phyloP scores from a whole-genome alignment of 202 grass and related monocot genomes.

The Bolboschoenoplectus hybrid region DNA sequence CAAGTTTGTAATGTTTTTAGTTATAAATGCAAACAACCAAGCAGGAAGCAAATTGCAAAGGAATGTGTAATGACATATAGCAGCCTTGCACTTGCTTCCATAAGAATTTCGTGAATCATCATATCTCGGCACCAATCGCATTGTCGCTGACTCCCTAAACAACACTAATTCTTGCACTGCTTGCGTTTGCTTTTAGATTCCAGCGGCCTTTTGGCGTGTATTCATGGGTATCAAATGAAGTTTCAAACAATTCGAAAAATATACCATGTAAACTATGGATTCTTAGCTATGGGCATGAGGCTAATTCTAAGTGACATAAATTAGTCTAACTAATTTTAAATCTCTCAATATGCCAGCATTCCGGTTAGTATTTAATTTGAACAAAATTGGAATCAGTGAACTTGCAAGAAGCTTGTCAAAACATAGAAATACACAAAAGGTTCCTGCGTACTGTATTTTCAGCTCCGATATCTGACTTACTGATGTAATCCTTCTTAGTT shows the following conservation, averaged over 20 bases:
- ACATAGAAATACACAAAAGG: background rate
- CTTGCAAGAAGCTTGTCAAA: background rate
- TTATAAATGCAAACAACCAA: background rate
- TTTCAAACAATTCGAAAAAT: conserved; percentile 3
- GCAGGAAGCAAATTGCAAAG: background rate
- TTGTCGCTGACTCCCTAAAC: background rate
- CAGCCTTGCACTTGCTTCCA: background rate
- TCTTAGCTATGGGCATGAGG: background rate
- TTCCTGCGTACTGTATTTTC: background rate
- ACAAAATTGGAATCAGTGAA: background rate
- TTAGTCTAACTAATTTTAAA: background rate
- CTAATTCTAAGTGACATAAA: background rate
- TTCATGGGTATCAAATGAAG: background rate
- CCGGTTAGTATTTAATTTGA: background rate
- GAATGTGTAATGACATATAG: background rate
- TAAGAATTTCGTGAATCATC: background rate
- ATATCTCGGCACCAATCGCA: background rate
- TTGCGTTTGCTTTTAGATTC: background rate
- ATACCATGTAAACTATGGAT: background rate
- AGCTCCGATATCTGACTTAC: background rate
- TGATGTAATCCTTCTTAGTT: background rate
- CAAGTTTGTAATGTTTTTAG: background rate
- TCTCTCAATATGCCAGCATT: background rate
- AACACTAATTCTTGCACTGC: background rate
- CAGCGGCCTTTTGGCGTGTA: background rate